These are phyloP conservation scores for Clavulina sp. DNA, from an alignment of 768 basidiomycete genomes.

Conservation along the genomic window DNA sequence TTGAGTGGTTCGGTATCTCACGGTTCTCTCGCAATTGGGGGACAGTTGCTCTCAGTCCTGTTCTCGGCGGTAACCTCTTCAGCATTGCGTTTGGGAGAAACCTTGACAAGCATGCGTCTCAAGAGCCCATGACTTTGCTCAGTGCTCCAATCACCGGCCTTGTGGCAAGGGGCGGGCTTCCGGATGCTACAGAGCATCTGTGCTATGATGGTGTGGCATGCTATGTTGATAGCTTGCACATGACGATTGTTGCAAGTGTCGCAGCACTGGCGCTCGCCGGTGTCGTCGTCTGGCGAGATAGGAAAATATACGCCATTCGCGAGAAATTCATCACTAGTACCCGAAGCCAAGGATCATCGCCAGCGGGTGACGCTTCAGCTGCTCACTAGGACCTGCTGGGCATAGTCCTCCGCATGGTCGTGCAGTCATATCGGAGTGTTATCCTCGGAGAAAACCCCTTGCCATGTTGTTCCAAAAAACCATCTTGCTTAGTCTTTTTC, in stretches of 20 bases:
- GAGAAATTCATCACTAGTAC: neutral
- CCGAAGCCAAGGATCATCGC: neutral
- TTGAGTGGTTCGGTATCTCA: slow-evolving; percentile 75
- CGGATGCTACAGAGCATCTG: slow-evolving; percentile 5
- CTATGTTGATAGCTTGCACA: slow-evolving; percentile 11
- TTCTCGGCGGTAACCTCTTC: slow-evolving; percentile 62
- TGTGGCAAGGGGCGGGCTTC: neutral
- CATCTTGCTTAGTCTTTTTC: too few species aligned
- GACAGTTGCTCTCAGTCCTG: slow-evolving; percentile 50
- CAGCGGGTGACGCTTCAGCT: too few species aligned
- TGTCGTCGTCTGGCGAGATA: slow-evolving; percentile 6
- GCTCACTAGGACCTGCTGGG: too few species aligned
- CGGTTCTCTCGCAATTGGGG: slow-evolving; percentile 60
- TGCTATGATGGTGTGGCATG: slow-evolving; percentile 10
- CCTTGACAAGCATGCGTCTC: slow-evolving; percentile 48
- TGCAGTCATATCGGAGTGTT: too few species aligned
- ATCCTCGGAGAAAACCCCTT: too few species aligned
- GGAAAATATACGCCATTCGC: neutral
- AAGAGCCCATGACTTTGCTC: neutral
- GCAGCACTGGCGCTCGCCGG: slow-evolving; percentile 9
- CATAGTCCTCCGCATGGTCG: too few species aligned
- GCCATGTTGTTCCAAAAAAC: too few species aligned
- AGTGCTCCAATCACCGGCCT: slow-evolving; percentile 1
- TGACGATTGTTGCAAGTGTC: slow-evolving; percentile 11
- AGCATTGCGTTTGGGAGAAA: slow-evolving; percentile 71